Percentiles rank a stretch among this genome's conserved stretches.
Evolutionary conservation across 805 yeast species (phyloP).

Genomic region (Lachancea kluyveri): DNA sequence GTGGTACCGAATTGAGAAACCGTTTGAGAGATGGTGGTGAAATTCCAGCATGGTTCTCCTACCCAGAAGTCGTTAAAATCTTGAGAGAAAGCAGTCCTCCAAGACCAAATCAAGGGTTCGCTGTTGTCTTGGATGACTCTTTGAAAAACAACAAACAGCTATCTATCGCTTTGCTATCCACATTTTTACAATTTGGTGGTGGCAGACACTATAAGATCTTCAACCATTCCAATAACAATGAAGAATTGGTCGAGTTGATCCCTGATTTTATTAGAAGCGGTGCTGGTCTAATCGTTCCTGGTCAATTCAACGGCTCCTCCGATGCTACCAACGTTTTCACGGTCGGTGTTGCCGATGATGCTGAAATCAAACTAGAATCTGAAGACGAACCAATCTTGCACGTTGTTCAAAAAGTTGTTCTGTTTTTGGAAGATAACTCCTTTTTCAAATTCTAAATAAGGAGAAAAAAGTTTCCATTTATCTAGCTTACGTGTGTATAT

Average conservation of each 20-base stretch:
- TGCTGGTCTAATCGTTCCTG: constrained; percentile 74
- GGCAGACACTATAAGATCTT: constrained; percentile 61
- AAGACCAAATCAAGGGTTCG: constrained; percentile 83
- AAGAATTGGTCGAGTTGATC: constrained; percentile 56
- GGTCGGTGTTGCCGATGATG: constrained; percentile 41
- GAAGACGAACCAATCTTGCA: constrained; percentile 54
- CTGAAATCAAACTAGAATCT: constrained; percentile 53
- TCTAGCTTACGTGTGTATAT: too few relatives aligned
- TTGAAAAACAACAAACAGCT: constrained; percentile 58
- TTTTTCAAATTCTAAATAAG: constrained; percentile 57
- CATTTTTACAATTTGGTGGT: constrained; percentile 83
- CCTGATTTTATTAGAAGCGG: constrained; percentile 61
- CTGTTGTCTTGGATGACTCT: constrained; percentile 57
- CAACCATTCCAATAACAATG: constrained; percentile 56
- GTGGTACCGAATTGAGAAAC: constrained; percentile 92
- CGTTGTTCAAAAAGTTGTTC: constrained; percentile 67
- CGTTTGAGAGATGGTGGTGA: constrained; percentile 79
- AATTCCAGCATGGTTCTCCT: constrained; percentile 96
- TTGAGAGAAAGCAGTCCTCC: constrained; percentile 92
- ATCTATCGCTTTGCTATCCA: constrained; percentile 79
- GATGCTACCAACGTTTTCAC: constrained; percentile 34
- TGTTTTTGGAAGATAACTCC: constrained; percentile 75
- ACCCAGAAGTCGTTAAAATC: constrained; percentile 91
- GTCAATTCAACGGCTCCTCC: constrained; percentile 5
- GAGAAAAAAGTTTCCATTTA: too few relatives aligned